phyloP scores from a whole-genome alignment of 2,329 filamentous ascomycete genomes.

The Aspergillus eucalypticola region DNA sequence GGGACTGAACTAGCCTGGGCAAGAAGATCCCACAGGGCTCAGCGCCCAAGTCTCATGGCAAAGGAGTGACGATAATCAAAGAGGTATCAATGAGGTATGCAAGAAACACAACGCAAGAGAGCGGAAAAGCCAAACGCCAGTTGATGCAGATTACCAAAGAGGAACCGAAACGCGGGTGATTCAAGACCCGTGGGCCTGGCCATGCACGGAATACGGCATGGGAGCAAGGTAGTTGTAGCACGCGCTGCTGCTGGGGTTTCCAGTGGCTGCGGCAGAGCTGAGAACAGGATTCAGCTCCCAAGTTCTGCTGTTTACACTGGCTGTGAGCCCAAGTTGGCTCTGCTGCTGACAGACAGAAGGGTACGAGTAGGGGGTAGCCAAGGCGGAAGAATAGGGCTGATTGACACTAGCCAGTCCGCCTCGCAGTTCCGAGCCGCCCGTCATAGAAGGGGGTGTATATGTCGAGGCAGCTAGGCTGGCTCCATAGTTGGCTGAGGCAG shows the following conservation, averaged over 20 bases:
- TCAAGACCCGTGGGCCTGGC: constrained; percentile 27
- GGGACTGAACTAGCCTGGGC: constrained; percentile 18
- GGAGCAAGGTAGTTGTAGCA: constrained; percentile 38
- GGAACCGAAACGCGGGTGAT: constrained; percentile 5
- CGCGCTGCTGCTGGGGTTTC: constrained; percentile 25
- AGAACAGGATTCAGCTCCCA: constrained; percentile 43
- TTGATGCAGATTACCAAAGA: constrained; percentile 17
- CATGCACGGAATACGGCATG: constrained; percentile 35
- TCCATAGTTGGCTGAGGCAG: constrained; percentile 47
- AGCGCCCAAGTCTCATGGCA: constrained; percentile 25
- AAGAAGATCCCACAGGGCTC: constrained; percentile 23
- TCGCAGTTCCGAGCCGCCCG: constrained; percentile 43
- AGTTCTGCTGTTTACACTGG: constrained; percentile 32
- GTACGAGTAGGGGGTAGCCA: constrained; percentile 34
- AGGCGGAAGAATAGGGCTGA: constrained; percentile 32
- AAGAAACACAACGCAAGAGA: constrained; percentile 11
- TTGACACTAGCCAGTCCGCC: constrained; percentile 33
- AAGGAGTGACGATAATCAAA: constrained; percentile 34
- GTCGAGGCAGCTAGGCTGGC: constrained; percentile 44
- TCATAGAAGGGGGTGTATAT: constrained; percentile 44
- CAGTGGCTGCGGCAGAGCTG: constrained; percentile 29
- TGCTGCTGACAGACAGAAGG: constrained; percentile 35
- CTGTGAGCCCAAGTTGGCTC: constrained; percentile 29
- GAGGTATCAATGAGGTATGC: constrained; percentile 4
- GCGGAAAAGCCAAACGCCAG: constrained; percentile 14